phyloP scores from a whole-genome alignment of 2,329 filamentous ascomycete genomes.

The Sarocladium oryzae region DNA sequence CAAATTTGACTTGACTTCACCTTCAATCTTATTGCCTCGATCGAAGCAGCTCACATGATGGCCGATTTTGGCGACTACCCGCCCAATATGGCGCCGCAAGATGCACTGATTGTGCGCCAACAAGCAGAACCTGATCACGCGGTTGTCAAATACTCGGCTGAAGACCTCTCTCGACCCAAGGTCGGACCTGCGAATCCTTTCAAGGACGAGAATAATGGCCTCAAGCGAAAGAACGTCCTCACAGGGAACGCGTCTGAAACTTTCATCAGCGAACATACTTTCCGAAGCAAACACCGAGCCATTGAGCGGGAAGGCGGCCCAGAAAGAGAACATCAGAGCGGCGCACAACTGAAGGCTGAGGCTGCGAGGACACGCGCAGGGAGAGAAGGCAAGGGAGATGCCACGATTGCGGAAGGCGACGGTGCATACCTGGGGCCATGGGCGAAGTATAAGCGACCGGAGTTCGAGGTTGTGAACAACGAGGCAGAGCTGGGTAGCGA shows the following conservation, averaged over 20 bases:
- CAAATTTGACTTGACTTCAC: background rate
- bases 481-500: conserved; percentile 71
- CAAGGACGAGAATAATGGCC: conserved; percentile 44
- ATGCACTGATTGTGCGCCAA: conserved; percentile 53
- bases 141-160: conserved; percentile 61
- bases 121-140: conserved; percentile 52
- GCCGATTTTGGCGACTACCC: conserved; percentile 57
- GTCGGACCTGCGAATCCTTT: conserved; percentile 72
- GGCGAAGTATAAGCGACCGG: conserved; percentile 71
- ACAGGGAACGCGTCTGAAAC: conserved; percentile 87
- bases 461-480: conserved; percentile 68
- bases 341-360: conserved; percentile 59
- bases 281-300: conserved; percentile 79
- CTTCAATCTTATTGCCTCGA: too few species aligned
- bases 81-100: conserved; percentile 59
- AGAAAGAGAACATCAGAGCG: conserved; percentile 48
- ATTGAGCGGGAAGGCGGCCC: conserved; percentile 61
- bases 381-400: conserved; percentile 78
- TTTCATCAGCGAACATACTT: conserved; percentile 83
- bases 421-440: conserved; percentile 90
- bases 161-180: conserved; percentile 59
- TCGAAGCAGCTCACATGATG: conserved; percentile 34
- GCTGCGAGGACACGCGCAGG: conserved; percentile 62
- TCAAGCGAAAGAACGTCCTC: conserved; percentile 74
- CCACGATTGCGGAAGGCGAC: conserved; percentile 76